These are phyloP conservation scores for Fragaria nilgerrensis DNA, from an alignment of 306 rosid genomes.

Conservation along the genomic window DNA sequence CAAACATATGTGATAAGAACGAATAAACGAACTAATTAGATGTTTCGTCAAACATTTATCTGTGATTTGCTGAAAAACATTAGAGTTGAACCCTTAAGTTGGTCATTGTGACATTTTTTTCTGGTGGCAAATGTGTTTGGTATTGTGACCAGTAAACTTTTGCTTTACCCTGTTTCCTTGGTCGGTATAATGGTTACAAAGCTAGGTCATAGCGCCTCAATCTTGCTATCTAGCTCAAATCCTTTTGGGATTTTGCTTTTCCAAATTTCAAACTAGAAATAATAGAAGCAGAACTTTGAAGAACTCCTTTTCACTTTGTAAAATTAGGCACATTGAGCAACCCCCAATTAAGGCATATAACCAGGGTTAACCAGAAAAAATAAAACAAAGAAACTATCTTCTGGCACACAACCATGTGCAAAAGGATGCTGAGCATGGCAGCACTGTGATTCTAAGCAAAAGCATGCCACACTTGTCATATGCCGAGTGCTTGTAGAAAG, in stretches of 20 bases:
- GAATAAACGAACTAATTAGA: too few species aligned
- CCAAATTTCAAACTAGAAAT: conserved; percentile 31
- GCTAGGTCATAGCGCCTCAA: neutral
- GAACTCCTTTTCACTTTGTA: conserved; percentile 3
- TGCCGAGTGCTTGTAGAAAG: neutral
- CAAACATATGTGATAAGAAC: neutral
- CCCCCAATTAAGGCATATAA: conserved; percentile 42
- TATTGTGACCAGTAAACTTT: neutral
- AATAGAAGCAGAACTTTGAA: conserved; percentile 11
- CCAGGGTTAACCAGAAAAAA: conserved; percentile 11
- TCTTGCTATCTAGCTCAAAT: conserved; percentile 5
- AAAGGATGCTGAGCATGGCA: neutral
- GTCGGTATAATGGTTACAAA: neutral
- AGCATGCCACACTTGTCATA: neutral
- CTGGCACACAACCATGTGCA: conserved; percentile 20
- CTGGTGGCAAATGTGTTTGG: neutral
- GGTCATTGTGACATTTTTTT: neutral
- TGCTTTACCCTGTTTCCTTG: neutral
- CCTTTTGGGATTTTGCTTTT: conserved; percentile 37
- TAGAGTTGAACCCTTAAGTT: neutral
- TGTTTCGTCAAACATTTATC: neutral
- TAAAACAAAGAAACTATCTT: neutral
- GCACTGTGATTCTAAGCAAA: neutral
- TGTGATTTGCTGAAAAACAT: too few species aligned
- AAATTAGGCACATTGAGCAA: conserved; percentile 23